Base-by-base conservation (phyloP, 192 early-diverging fungal species). In the Haplosporangium gracile region DNA sequence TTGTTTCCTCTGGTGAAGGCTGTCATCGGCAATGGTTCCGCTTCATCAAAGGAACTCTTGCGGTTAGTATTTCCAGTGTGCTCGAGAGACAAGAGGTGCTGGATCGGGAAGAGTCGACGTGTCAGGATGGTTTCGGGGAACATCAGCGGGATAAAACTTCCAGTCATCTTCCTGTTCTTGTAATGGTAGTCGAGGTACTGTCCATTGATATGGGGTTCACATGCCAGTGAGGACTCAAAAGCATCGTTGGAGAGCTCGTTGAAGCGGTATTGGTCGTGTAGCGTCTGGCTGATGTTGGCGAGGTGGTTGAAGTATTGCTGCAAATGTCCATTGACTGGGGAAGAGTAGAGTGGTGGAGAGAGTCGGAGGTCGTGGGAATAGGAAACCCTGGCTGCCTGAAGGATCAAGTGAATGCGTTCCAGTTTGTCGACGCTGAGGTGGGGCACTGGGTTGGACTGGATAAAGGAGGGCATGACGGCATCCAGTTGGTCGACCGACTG, bases 401-500 rank as follows among this genome's bases (percentile, higher is more conserved):
- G 69, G 36, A 72, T 80, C 6, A 34, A 16, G 22, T 79, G 36
- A 43, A 82, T 81, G 15, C 47, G 80, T 43, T 84, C 77, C 9
- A 77, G 76, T 42, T 88, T 82, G 2, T 88, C 77, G 34, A 76
- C 55, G 20, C 69, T 82, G 39, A 84, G 82, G 7, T 70, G 57
- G 0, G 51, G 74, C 9, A 69, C 78, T 1, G 76, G 80, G 4
- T 26, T 69, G 29, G 49, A 72, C 38, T 71, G 78, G 70, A 80
- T 81, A 72, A 84, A 91, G 73, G 24, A 88, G 15, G 49, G 84
- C 76, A 87, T 91, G 63, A 78, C 74, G 39, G 80, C 71, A 26
- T 88, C 87, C 22, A 91, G 51, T 24, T 85, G 70, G 60, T 92
- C 92, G 1, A 94, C 82, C 34, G 87, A 78, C 69, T 93, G 89